phyloP scores from a whole-genome alignment of 768 basidiomycete genomes.

The Amanita pseudoporphyria region DNA sequence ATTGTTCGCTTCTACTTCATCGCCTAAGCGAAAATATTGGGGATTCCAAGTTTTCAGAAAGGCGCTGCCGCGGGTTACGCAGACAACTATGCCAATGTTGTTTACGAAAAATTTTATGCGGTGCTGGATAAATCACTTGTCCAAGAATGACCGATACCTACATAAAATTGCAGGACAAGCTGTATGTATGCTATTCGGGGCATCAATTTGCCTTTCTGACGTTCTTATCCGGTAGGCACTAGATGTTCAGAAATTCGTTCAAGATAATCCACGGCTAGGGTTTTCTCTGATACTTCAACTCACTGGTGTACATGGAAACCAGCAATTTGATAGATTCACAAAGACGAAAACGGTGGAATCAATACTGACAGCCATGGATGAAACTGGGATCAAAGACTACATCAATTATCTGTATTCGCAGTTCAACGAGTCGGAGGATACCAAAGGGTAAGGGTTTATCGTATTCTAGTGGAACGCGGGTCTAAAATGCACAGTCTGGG shows the following conservation, averaged over 20 bases:
- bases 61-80: slow-evolving; percentile 56
- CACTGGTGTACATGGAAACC: slow-evolving; percentile 72
- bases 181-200: slow-evolving; percentile 31
- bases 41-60: slow-evolving; percentile 90
- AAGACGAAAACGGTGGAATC: slow-evolving; percentile 89
- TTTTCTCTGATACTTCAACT: slow-evolving; percentile 81
- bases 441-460: slow-evolving; percentile 28
- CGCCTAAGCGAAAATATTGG: slow-evolving; percentile 86
- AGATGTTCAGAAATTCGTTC: slow-evolving; percentile 66
- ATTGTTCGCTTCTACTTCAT: slow-evolving; percentile 75
- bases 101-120: slow-evolving; percentile 96
- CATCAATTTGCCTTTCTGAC: background rate
- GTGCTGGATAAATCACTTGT: slow-evolving; percentile 93
- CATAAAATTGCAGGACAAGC: slow-evolving; percentile 84
- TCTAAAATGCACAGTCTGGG: slow-evolving; percentile 26
- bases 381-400: slow-evolving; percentile 68
- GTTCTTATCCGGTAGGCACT: slow-evolving; percentile 38
- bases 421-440: slow-evolving; percentile 37
- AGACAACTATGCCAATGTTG: slow-evolving; percentile 68
- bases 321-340: slow-evolving; percentile 87
- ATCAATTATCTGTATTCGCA: slow-evolving; percentile 61
- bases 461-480: slow-evolving; percentile 4
- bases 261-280: slow-evolving; percentile 68
- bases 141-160: slow-evolving; percentile 77
- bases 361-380: slow-evolving; percentile 66